These are phyloP conservation scores for Oryza meridionalis DNA, from an alignment of 176 grass and related monocot species.

Conservation along the genomic window DNA sequence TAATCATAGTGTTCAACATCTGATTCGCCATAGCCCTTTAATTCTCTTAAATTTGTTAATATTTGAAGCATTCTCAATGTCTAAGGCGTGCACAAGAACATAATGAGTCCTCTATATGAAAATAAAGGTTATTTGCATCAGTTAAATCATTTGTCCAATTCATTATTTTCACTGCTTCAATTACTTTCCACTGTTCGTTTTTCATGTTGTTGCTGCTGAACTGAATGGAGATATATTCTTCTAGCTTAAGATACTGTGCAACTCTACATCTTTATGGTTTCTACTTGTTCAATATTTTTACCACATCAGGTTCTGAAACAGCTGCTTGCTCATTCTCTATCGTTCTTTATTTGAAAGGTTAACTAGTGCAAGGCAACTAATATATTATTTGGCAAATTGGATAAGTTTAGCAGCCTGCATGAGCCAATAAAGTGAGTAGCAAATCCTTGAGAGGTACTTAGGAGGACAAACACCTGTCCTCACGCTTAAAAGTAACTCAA, in stretches of 20 bases:
- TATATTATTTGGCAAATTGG: slow-evolving; percentile 16
- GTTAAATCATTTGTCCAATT: not conserved
- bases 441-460: slow-evolving; percentile 13
- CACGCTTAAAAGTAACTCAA: slow-evolving; percentile 63
- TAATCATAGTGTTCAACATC: slow-evolving; percentile 1
- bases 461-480: slow-evolving; percentile 62
- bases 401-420: slow-evolving; percentile 27
- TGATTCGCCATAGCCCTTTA: not conserved
- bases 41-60: slow-evolving; percentile 4
- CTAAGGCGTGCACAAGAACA: not conserved
- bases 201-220: slow-evolving; percentile 12
- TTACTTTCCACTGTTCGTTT: not conserved
- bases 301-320: not conserved
- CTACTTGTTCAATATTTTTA: not conserved
- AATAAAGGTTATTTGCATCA: not conserved
- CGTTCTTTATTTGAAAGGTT: not conserved
- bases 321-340: slow-evolving; percentile 3
- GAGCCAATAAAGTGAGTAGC: slow-evolving; percentile 30
- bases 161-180: not conserved
- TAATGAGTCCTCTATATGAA: not conserved
- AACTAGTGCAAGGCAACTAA: slow-evolving; percentile 5
- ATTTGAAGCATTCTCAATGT: slow-evolving; percentile 10
- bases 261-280: not conserved
- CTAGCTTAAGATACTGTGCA: slow-evolving; percentile 3
- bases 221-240: not conserved